These are phyloP conservation scores for Lotmaria passim DNA, from an alignment of 208 protist species.

Conservation along the genomic window DNA sequence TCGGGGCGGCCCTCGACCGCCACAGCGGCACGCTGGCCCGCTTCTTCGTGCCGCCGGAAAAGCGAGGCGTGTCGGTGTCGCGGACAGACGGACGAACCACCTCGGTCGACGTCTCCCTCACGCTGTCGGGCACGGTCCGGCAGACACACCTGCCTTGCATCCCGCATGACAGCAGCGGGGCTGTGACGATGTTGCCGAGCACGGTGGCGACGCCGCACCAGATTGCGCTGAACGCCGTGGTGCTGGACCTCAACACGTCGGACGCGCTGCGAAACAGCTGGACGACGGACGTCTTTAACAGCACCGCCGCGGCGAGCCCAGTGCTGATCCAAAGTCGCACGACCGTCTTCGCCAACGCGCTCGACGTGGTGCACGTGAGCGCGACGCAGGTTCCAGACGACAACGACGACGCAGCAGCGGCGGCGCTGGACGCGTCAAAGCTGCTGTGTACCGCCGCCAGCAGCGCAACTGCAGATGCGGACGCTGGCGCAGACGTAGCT, in stretches of 20 bases:
- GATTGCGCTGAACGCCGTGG: not conserved
- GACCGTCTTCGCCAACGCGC: constrained; percentile 4
- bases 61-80: constrained; percentile 3
- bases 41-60: constrained; percentile 43
- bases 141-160: constrained; percentile 9
- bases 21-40: constrained; percentile 32
- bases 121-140: constrained; percentile 10
- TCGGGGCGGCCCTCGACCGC: constrained; percentile 17
- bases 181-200: constrained; percentile 9
- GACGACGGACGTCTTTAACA: constrained; percentile 2
- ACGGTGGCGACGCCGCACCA: not conserved
- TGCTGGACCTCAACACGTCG: not conserved
- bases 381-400: constrained; percentile 3
- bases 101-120: constrained; percentile 1
- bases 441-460: not conserved
- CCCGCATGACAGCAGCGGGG: not conserved
- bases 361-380: constrained; percentile 14
- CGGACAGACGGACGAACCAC: not conserved
- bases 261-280: not conserved
- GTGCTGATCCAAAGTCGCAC: constrained; percentile 5
- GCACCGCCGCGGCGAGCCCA: not conserved
- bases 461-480: not conserved
- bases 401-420: too few relatives aligned
- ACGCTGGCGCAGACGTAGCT: not conserved
- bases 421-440: constrained; percentile 1